Conservation (phyloP, 1,139 yeast genomes). For the Nematodospora anomalae region DNA sequence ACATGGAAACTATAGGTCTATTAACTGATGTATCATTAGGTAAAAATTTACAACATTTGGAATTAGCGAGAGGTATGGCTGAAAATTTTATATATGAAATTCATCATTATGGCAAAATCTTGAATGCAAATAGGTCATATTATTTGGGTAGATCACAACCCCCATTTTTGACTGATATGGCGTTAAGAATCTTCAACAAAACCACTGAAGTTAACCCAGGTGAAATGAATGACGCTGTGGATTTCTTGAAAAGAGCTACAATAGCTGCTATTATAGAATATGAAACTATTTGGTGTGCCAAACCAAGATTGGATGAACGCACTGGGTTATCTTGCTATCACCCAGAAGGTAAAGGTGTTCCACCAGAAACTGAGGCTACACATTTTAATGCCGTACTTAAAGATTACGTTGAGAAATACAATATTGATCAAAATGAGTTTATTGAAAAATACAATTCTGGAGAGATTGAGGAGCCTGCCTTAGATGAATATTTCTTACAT, state of each 20-base stretch:
- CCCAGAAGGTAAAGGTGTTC: conserved; percentile 88
- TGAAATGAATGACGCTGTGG: conserved; percentile 40
- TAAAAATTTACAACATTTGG: conserved; percentile 41
- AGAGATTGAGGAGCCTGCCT: conserved; percentile 65
- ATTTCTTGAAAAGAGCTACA: conserved; percentile 64
- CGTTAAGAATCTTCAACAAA: conserved; percentile 65
- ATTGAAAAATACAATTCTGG: conserved; percentile 68
- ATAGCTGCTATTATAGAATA: conserved; percentile 88
- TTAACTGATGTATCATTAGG: conserved; percentile 57
- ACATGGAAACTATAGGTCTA: conserved; percentile 86
- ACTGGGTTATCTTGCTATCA: conserved; percentile 89
- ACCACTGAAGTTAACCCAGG: conserved; percentile 47
- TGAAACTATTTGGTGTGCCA: conserved; percentile 70
- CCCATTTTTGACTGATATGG: conserved; percentile 96
- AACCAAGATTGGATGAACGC: conserved; percentile 70
- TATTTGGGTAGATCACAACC: conserved; percentile 94
- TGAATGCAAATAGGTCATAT: conserved; percentile 93
- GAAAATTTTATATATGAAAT: conserved; percentile 92
- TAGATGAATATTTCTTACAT: conserved; percentile 87
- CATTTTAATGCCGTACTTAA: conserved; percentile 76
- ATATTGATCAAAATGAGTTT: conserved; percentile 66
- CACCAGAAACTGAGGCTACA: conserved; percentile 93
- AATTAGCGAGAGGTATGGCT: conserved; percentile 84
- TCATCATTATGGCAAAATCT: conserved; percentile 83
- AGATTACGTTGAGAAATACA: conserved; percentile 68